phyloP scores from a whole-genome alignment of 2,329 filamentous ascomycete genomes.

The Corniculantispora saksenae region DNA sequence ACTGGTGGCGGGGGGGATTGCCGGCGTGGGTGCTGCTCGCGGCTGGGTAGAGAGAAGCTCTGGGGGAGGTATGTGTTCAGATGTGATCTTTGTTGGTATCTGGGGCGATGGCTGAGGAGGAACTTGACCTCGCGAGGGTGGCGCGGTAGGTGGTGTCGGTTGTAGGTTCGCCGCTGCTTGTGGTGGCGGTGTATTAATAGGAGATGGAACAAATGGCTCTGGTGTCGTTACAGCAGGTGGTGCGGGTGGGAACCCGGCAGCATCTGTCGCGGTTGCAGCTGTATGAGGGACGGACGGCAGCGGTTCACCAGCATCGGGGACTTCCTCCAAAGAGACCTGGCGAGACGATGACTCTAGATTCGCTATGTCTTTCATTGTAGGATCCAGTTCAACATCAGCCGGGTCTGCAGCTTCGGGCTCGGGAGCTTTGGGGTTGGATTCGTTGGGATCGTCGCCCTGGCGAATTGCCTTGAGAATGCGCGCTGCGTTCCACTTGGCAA shows the following conservation, averaged over 20 bases:
- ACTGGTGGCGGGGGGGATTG: conserved; percentile 23
- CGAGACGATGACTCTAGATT: conserved; percentile 41
- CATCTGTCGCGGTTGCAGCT: conserved; percentile 26
- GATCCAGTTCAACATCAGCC: conserved; percentile 51
- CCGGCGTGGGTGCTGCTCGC: conserved; percentile 24
- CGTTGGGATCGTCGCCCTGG: conserved; percentile 88
- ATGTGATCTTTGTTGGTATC: conserved; percentile 28
- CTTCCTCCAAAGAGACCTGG: conserved; percentile 55
- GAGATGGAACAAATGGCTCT: conserved; percentile 21
- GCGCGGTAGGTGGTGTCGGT: conserved; percentile 1
- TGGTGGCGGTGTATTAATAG: neutral
- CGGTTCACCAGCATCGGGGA: conserved; percentile 45
- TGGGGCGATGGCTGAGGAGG: conserved; percentile 33
- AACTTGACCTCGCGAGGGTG: conserved; percentile 24
- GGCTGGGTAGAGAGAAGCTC: conserved; percentile 23
- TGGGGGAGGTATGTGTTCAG: conserved; percentile 27
- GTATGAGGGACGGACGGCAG: conserved; percentile 18
- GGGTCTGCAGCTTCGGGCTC: conserved; percentile 33
- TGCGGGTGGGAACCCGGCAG: conserved; percentile 28
- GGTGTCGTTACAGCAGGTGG: conserved; percentile 26
- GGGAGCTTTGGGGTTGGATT: conserved; percentile 74
- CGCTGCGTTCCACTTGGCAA: conserved; percentile 91
- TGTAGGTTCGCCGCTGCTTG: conserved; percentile 1
- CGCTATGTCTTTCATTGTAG: conserved; percentile 56
- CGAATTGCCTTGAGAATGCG: conserved; percentile 90